Evolutionary conservation across 352 stramenopile genomes (phyloP), one percentile per base, ranked within the genome.

Genomic region (Pythium rishiriense): DNA sequence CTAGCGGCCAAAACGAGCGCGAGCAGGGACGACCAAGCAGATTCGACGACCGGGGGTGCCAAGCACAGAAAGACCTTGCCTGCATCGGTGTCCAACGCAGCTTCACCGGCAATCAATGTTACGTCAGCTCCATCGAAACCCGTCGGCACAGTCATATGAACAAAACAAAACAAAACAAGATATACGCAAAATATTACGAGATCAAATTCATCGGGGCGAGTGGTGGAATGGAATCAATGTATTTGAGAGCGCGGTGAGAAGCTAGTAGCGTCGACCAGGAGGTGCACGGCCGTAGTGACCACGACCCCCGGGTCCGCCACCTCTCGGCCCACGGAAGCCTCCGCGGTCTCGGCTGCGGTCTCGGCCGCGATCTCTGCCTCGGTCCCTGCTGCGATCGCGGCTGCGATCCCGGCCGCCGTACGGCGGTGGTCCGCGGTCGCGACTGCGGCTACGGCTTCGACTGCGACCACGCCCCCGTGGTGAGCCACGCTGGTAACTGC

Each of bases 181-280:
- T 14, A 49, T 29, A 28, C n/a, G 19, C n/a, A 22, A 49, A 12
- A 49, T 15, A 47, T 9, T n/a, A 47, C 41, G n/a, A n/a, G n/a
- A n/a, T n/a, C n/a, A n/a, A n/a, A n/a, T n/a, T n/a, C n/a, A n/a
- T n/a, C n/a, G n/a, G n/a, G n/a, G n/a, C n/a, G n/a, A n/a, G n/a
- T n/a, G n/a, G n/a, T n/a, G 33, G 33, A 39, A 39, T 7, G 33
- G 33, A 39, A 39, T 7, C 33, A 14, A 14, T 39, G 33, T 39
- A 14, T 39, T 26, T 8, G 19, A 51, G 21, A 8, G 19, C 21
- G 37, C 12, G 46, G 25, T 4, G 25, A 25, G 24, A 56, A 2
- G 15, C 58, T 51, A 76, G 53, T 73, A 76, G 12, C 69, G 51
- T 41, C 56, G 62, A 15, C 54, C 48, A 4, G 69, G 60, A 25